Percentiles rank a stretch among this genome's conserved stretches.
Conservation (phyloP, 2,329 filamentous ascomycete species). For the Oidium heveae region DNA sequence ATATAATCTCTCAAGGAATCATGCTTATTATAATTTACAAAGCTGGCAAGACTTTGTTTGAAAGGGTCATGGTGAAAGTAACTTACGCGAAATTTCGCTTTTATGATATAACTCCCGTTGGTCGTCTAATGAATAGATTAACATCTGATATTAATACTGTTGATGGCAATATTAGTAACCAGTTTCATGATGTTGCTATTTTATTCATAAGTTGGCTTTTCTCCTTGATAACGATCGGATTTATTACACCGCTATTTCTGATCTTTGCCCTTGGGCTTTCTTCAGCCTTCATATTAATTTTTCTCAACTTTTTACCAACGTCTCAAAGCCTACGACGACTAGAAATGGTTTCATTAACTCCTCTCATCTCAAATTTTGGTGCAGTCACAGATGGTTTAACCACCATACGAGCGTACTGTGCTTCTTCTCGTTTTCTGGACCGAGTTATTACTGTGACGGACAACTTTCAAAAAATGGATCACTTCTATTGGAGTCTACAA, state of each 20-base stretch:
- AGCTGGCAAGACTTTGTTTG: slow-evolving; percentile 53
- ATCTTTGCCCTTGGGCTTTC: slow-evolving; percentile 45
- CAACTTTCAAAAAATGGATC: slow-evolving; percentile 80
- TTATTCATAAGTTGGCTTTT: slow-evolving; percentile 45
- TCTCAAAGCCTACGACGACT: slow-evolving; percentile 63
- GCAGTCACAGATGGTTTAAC: slow-evolving; percentile 65
- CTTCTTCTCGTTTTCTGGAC: slow-evolving; percentile 54
- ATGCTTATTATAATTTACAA: slow-evolving; percentile 57
- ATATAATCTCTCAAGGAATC: slow-evolving; percentile 35
- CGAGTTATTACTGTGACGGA: slow-evolving; percentile 62
- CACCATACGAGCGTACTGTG: slow-evolving; percentile 63
- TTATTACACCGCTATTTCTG: slow-evolving; percentile 54
- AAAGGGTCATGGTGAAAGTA: slow-evolving; percentile 44
- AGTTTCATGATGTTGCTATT: slow-evolving; percentile 47
- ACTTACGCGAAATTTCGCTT: slow-evolving; percentile 67
- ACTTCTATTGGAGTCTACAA: slow-evolving; percentile 82
- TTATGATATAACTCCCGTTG: slow-evolving; percentile 74
- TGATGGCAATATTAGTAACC: slow-evolving; percentile 58
- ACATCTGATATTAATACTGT: slow-evolving; percentile 78
- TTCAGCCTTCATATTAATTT: slow-evolving; percentile 43
- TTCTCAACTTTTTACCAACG: slow-evolving; percentile 52
- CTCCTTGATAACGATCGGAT: slow-evolving; percentile 52
- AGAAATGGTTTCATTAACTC: slow-evolving; percentile 73
- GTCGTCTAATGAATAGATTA: slow-evolving; percentile 73
- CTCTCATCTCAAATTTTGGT: slow-evolving; percentile 79